Base-by-base conservation (phyloP, 176 grass and related monocot species). In the Thalia dealbata region DNA sequence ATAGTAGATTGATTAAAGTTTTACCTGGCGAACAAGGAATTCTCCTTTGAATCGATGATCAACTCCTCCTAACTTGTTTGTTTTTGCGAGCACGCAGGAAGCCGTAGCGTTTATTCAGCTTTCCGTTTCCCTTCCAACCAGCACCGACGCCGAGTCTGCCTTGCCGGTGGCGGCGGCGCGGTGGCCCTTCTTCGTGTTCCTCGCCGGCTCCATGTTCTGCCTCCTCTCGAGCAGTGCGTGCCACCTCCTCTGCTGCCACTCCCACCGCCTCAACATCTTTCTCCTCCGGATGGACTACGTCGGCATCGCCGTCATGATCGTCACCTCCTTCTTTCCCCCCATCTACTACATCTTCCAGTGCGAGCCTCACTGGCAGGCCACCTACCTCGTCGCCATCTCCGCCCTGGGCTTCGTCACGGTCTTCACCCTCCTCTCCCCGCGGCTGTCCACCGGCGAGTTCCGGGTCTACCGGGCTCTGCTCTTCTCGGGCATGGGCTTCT, bases 331-430 rank as follows among this genome's bases (percentile, higher is more conserved):
- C 76, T 83, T 93, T 23, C 95, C 95, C 2, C 90, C 87, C 0
- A 70, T 99, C 1, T 99, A 99, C 75, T 99, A 99, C 81, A 83
- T 91, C 19, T 99, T 99, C 87, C 82, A 91, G 23, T 99, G 95
- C 76, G 64, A 93, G 58, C 87, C 83, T 2, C 48, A 61, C 8
- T 69, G 80, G 51, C 87, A 85, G 27, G 10, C 72, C 25, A 68
- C 80, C 18, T 99, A 99, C 87, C 81, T 99, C 62, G 80, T 81
- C 5, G 71, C 76, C 66, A 88, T 99, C 79, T 85, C 90, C 26
- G 75, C 78, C 27, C 84, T 99, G 6, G 90, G 95, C 71, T 65
- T 83, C 32, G 80, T 87, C 32, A 82, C 86, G 13, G 78, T 86
- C 64, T 51, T 66, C 59, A 84, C 86, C 38, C 81, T 93, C 50